Conservation (phyloP, 106 monocot genomes). For the Narthecium ossifragum region DNA sequence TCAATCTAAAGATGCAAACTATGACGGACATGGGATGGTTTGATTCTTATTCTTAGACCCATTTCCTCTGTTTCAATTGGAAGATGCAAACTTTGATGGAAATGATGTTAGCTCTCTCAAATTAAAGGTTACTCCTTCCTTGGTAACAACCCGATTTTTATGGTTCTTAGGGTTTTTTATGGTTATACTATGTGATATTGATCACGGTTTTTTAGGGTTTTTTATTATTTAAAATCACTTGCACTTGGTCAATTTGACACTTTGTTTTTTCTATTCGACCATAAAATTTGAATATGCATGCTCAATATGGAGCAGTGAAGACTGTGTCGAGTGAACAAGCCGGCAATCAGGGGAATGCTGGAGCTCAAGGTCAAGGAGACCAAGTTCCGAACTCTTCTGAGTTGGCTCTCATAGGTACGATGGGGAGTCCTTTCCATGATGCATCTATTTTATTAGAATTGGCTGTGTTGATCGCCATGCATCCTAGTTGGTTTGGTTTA, state of each 20-base stretch:
- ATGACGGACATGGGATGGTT: no score
- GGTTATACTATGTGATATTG: no score
- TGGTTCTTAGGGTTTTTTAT: neutral
- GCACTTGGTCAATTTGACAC: neutral
- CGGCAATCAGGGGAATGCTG: conserved; percentile 11
- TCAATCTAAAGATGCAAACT: no score
- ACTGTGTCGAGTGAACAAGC: conserved; percentile 27
- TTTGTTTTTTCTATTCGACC: neutral
- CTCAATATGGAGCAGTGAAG: conserved; percentile 72
- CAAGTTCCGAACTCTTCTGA: conserved; percentile 26
- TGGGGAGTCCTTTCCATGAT: neutral
- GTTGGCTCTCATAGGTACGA: conserved; percentile 61
- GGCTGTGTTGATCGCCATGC: neutral
- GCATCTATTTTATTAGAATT: neutral
- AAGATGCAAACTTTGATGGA: no score
- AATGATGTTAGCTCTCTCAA: no score
- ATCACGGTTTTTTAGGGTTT: neutral
- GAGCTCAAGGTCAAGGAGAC: conserved; percentile 21
- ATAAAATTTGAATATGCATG: conserved; percentile 41
- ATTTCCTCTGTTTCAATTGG: no score
- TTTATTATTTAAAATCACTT: neutral
- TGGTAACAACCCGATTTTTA: conserved; percentile 4
- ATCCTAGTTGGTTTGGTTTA: no score
- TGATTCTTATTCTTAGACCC: no score
- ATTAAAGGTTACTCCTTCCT: no score